These are phyloP conservation scores for Berkeleyomyces basicola DNA, from an alignment of 2,329 filamentous ascomycete genomes.

Conservation along the genomic window DNA sequence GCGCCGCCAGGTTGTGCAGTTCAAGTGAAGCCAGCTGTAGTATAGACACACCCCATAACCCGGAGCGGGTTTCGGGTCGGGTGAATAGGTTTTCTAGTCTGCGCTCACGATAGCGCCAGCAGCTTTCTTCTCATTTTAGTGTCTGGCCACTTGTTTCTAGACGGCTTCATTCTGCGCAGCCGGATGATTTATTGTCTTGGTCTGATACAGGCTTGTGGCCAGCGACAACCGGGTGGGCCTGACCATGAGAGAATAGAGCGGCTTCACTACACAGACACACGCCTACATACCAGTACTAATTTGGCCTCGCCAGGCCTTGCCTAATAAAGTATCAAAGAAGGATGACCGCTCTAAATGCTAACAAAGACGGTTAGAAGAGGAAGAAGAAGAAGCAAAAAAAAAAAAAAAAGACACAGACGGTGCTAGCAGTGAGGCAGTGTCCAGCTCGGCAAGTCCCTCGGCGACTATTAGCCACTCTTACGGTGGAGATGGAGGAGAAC, in stretches of 20 bases:
- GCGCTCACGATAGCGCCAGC: not conserved
- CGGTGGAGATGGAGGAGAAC: not conserved
- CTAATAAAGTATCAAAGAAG: too few relatives aligned
- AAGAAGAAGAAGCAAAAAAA: not conserved
- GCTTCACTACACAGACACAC: too few relatives aligned
- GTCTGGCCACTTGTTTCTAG: not conserved
- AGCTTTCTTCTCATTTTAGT: not conserved
- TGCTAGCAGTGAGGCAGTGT: not conserved
- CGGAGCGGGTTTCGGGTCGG: not conserved
- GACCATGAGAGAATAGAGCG: too few relatives aligned
- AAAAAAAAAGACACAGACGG: too few relatives aligned
- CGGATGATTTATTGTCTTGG: not conserved
- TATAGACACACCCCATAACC: not conserved
- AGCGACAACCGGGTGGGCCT: not conserved
- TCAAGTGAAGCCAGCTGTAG: too few relatives aligned
- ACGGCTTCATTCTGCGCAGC: not conserved
- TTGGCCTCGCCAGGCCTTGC: too few relatives aligned
- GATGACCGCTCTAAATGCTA: not conserved
- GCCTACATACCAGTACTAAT: too few relatives aligned
- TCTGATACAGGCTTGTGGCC: not conserved
- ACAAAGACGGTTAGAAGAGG: not conserved
- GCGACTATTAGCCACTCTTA: not conserved
- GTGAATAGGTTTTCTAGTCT: not conserved
- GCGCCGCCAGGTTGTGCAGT: too few relatives aligned
- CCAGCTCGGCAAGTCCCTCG: not conserved